A percentile compares a stretch with the other conserved stretches of the same genome.
phyloP scores from a whole-genome alignment of 768 basidiomycete species.

The Leccinum rimulosum region DNA sequence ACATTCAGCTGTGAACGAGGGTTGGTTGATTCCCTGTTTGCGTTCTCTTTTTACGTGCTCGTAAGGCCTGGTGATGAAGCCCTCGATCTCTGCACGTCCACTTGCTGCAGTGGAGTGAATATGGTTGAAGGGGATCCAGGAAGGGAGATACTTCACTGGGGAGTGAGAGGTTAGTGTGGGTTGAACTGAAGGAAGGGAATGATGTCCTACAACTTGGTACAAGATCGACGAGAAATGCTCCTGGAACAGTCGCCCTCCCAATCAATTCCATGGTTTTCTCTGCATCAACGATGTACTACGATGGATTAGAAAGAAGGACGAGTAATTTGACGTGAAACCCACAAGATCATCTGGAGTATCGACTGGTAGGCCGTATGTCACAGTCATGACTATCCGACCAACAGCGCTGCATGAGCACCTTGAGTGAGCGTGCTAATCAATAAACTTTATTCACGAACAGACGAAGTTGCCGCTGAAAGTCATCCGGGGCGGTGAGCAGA shows the following conservation, averaged over 20 bases:
- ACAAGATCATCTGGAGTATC: conserved; percentile 22
- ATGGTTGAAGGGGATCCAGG: conserved; percentile 22
- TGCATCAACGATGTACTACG: conserved; percentile 29
- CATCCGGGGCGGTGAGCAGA: conserved; percentile 13
- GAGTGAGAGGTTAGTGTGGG: neutral
- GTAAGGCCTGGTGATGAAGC: conserved; percentile 16
- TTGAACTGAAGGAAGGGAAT: neutral
- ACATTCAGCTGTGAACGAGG: conserved; percentile 20
- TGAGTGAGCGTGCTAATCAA: neutral
- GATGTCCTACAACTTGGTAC: conserved; percentile 23
- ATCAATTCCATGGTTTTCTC: conserved; percentile 28
- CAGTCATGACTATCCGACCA: conserved; percentile 20
- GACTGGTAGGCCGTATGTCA: conserved; percentile 27
- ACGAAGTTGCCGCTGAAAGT: conserved; percentile 23
- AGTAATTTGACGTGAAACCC: too few species aligned
- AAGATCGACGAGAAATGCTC: conserved; percentile 30
- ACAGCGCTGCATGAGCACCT: neutral
- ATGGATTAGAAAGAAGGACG: neutral
- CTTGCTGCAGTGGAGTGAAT: conserved; percentile 9
- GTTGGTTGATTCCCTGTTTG: conserved; percentile 10
- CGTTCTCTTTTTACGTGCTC: conserved; percentile 23
- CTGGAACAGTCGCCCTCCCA: conserved; percentile 24
- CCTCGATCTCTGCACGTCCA: conserved; percentile 9
- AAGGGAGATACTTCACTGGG: conserved; percentile 28
- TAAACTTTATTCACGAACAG: conserved; percentile 9